Percentiles rank a stretch among this genome's conserved stretches.
These are phyloP conservation scores for Ceratorhiza oryzae-sativae DNA, from an alignment of 1,284 basidiomycete species.

Conservation along the genomic window DNA sequence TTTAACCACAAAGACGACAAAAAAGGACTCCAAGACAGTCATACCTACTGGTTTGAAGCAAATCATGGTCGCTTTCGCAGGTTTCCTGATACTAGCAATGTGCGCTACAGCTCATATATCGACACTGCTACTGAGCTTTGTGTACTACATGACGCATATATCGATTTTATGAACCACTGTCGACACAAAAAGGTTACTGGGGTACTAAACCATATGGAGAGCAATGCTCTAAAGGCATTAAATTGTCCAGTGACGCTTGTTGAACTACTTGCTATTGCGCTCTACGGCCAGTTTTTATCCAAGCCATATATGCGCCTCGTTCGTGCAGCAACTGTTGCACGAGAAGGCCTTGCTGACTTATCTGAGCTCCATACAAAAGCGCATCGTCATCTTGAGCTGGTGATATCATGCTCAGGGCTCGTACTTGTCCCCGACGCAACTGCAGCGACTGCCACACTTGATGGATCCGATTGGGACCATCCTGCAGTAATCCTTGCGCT, in stretches of 20 bases:
- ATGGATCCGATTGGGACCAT: slow-evolving; percentile 46
- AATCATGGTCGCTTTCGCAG: neutral
- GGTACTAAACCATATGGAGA: slow-evolving; percentile 45
- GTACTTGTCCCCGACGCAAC: slow-evolving; percentile 45
- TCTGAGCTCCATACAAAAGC: slow-evolving; percentile 2
- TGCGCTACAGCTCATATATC: slow-evolving; percentile 21
- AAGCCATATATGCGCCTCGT: slow-evolving; percentile 50
- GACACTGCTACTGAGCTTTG: slow-evolving; percentile 31
- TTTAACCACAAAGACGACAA: slow-evolving; percentile 53
- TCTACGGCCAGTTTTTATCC: slow-evolving; percentile 49
- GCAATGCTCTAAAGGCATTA: slow-evolving; percentile 51
- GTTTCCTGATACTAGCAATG: slow-evolving; percentile 35
- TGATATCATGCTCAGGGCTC: slow-evolving; percentile 49
- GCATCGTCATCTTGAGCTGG: slow-evolving; percentile 41
- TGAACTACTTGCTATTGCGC: slow-evolving; percentile 49
- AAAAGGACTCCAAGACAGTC: slow-evolving; percentile 49
- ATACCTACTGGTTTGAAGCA: slow-evolving; percentile 44
- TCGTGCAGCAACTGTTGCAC: slow-evolving; percentile 40
- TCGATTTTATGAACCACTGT: slow-evolving; percentile 22
- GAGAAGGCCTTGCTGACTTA: slow-evolving; percentile 23
- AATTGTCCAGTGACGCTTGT: slow-evolving; percentile 50
- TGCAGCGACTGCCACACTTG: slow-evolving; percentile 44
- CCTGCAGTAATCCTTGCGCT: slow-evolving; percentile 43
- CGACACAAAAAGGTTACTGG: slow-evolving; percentile 45
- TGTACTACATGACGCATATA: neutral